phyloP scores from a whole-genome alignment of 2,329 filamentous ascomycete species.

The Xylaria sp. region DNA sequence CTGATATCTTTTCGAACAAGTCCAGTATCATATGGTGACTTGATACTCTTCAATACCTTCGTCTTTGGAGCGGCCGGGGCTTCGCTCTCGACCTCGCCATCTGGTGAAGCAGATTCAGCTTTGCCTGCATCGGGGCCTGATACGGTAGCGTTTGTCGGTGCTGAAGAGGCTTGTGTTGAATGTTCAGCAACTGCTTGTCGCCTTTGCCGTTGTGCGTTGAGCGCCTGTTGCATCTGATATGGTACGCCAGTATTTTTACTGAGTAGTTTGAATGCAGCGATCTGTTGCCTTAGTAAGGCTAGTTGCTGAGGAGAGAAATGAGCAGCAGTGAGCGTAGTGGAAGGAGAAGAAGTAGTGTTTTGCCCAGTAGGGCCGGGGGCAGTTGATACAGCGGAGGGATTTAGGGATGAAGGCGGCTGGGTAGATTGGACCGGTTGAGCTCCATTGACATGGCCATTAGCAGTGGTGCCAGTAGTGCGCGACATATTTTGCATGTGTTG shows the following conservation, averaged over 20 bases:
- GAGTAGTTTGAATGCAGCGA: conserved; percentile 89
- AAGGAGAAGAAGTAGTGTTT: conserved; percentile 50
- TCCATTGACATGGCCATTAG: conserved; percentile 67
- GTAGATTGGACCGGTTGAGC: conserved; percentile 52
- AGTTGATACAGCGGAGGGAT: conserved; percentile 55
- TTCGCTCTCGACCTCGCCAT: conserved; percentile 48
- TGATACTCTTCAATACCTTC: conserved; percentile 76
- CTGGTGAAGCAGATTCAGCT: conserved; percentile 50
- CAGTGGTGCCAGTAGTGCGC: conserved; percentile 66
- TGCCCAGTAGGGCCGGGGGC: conserved; percentile 49
- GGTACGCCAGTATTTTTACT: conserved; percentile 89
- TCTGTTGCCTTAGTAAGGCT: conserved; percentile 82
- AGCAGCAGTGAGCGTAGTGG: conserved; percentile 48
- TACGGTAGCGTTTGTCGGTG: conserved; percentile 57
- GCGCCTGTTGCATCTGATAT: conserved; percentile 79
- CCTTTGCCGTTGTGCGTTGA: conserved; percentile 80
- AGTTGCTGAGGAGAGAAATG: conserved; percentile 85
- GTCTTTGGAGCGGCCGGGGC: conserved; percentile 54
- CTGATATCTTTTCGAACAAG: conserved; percentile 71
- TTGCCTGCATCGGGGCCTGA: conserved; percentile 51
- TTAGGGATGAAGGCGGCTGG: conserved; percentile 52
- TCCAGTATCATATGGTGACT: conserved; percentile 73
- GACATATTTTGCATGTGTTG: conserved; percentile 61
- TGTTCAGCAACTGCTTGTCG: conserved; percentile 67
- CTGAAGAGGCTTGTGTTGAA: conserved; percentile 54